Conservation (phyloP, 2,329 filamentous ascomycete genomes). For the Fusarium sp. region DNA sequence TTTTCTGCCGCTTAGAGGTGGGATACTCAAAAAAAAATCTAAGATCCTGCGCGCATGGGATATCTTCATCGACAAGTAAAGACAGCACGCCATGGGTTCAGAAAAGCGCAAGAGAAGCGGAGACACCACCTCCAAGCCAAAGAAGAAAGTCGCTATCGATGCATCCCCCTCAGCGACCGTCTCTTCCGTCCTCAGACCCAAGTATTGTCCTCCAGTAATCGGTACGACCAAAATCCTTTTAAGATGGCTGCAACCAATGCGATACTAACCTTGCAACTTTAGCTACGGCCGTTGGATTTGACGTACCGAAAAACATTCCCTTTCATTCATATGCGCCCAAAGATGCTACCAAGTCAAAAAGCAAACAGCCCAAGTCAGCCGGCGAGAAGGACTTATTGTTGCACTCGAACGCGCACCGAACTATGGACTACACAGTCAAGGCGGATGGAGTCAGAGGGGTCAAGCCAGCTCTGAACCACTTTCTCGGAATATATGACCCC, state of each 20-base stretch:
- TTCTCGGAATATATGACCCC: constrained; percentile 72
- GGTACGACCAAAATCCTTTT: constrained; percentile 52
- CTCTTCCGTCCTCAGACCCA: constrained; percentile 58
- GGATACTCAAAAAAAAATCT: constrained; percentile 40
- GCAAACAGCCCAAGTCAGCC: constrained; percentile 56
- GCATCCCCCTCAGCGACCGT: constrained; percentile 56
- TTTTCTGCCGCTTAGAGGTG: neutral
- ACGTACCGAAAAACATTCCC: constrained; percentile 49
- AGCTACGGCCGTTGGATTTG: constrained; percentile 53
- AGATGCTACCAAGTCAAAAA: constrained; percentile 48
- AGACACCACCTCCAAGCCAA: constrained; percentile 55
- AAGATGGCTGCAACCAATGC: neutral
- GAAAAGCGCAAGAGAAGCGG: constrained; percentile 63
- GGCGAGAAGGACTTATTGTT: constrained; percentile 63
- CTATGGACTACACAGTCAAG: constrained; percentile 68
- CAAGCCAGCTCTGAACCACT: constrained; percentile 66
- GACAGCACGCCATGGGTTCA: constrained; percentile 51
- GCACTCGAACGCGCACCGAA: constrained; percentile 67
- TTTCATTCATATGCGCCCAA: constrained; percentile 63
- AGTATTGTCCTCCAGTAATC: constrained; percentile 64
- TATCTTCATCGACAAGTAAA: constrained; percentile 12
- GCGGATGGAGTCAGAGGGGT: constrained; percentile 54
- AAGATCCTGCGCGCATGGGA: constrained; percentile 36
- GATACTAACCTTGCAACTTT: constrained; percentile 39
- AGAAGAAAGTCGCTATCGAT: constrained; percentile 65